Conservation (phyloP, 495 filamentous ascomycete genomes). For the Talaromyces wortmannii region DNA sequence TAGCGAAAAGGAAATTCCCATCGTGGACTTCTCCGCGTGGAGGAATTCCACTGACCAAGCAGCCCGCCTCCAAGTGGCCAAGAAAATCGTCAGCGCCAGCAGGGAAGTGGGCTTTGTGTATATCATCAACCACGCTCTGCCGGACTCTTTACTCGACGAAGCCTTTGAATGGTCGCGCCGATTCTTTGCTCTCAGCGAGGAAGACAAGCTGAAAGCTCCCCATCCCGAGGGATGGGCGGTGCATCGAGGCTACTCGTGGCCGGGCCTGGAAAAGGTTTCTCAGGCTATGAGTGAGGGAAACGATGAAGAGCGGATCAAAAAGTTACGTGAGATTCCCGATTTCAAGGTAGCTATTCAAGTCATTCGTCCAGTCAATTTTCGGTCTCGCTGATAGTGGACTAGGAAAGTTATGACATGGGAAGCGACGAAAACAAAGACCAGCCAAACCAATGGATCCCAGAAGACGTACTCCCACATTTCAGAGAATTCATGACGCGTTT, state of each 20-base stretch:
- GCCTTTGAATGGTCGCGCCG: slow-evolving; percentile 47
- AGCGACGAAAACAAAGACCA: slow-evolving; percentile 46
- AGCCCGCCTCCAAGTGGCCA: slow-evolving; percentile 32
- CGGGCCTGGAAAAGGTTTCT: slow-evolving; percentile 58
- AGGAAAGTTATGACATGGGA: slow-evolving; percentile 66
- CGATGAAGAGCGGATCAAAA: slow-evolving; percentile 23
- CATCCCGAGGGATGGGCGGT: slow-evolving; percentile 50
- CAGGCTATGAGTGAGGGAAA: slow-evolving; percentile 44
- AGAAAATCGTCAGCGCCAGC: slow-evolving; percentile 45
- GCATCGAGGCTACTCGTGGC: slow-evolving; percentile 62
- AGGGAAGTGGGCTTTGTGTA: slow-evolving; percentile 53
- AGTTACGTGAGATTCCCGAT: slow-evolving; percentile 29
- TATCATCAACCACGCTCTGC: slow-evolving; percentile 48
- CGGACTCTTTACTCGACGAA: slow-evolving; percentile 36
- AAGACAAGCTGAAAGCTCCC: slow-evolving; percentile 47
- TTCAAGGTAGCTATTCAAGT: slow-evolving; percentile 21
- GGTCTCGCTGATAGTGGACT: neutral
- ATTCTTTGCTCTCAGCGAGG: slow-evolving; percentile 37
- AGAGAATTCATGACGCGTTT: slow-evolving; percentile 49
- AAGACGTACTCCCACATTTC: slow-evolving; percentile 52
- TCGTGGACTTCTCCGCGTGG: slow-evolving; percentile 48
- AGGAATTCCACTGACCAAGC: slow-evolving; percentile 12
- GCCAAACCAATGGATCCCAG: slow-evolving; percentile 61
- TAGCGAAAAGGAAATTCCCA: slow-evolving; percentile 26
- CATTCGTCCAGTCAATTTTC: neutral